Evolutionary conservation across 371 early-diverging fungal species (phyloP), one percentile per base, ranked within the genome.

Genomic region (Lichtheimia corymbifera): DNA sequence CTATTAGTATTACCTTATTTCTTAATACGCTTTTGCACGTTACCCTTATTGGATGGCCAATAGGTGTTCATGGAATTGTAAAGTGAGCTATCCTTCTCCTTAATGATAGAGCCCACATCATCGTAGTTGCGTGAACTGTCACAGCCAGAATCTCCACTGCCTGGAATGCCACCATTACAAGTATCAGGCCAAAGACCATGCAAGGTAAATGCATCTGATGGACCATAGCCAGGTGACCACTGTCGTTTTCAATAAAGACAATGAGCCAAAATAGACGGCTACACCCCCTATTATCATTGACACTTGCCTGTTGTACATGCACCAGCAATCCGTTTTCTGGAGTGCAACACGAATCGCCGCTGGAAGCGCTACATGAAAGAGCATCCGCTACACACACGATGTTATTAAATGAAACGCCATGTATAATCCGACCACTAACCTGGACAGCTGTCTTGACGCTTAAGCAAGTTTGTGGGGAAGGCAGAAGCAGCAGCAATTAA

Each of bases 181-280:
- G 83, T 80, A 64, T 88, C 91, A 12, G 94, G 92, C 93, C 93
- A 92, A 53, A 93, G 72, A 9, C 93, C 93, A 62, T 92, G 92
- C 57, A 66, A 20, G 2, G 66, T 66, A 17, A 61, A 66, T 4
- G 68, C 58, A 18, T 45, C 54, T 0, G 50, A 42, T n/a, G 68
- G 68, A 12, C 68, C 68, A 40, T 61, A 67, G 27, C 54, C 64
- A 15, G 51, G 20, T n/a, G 63, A 5, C 68, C 68, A 67, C 62
- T 65, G 13, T 47, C 42, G 11, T 25, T 40, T 27, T 28, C 6
- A 20, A 22, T 40, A 6, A 25, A 28, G 27, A 18, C 22, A 5
- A 43, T 35, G 17, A 11, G 11, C 7, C 17, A 30, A 11, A 14
- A 58, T 49, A 44, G 13, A 11, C 17, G 1, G n/a, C 7, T 30